Base-by-base conservation (phyloP, 495 filamentous ascomycete genomes). In the Penicillium soppii region DNA sequence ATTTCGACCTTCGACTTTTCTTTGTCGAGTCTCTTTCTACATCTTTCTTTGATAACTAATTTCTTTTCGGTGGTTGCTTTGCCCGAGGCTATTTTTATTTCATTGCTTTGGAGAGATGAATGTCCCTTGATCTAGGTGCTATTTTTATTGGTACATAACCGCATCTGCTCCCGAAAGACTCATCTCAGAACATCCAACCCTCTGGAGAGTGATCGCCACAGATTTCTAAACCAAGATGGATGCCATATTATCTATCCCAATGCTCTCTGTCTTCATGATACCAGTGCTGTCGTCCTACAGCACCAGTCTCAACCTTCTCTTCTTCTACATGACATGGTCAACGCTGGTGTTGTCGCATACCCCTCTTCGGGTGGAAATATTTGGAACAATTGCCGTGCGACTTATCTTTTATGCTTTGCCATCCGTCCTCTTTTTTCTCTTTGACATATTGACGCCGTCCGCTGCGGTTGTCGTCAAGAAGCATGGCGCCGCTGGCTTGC, bases 241-340 rank as follows among this genome's bases (percentile, higher is more conserved):
- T 58, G 68, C 82, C 13, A 62, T 91, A 32, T 69, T 94, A 43
- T 85, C 86, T 0, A 69, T 95, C 44, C 89, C 91, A 4, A 68
- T 90, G 22, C 67, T 89, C 20, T 87, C 84, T 8, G 65, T 79
- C 75, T 78, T 84, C 66, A 83, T 81, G 67, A 54, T 82, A 4
- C 80, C 81, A 3, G 67, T 74, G 39, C 63, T 80, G 20, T 71
- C 70, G 6, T 72, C 79, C 67, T 91, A 85, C 70, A 85, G 83
- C 38, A 91, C 90, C 3, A 89, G 82, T 10, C 72, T 96, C 50
- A 96, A 95, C 62, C 62, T 95, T 15, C 64, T 95, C 40, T 92
- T 95, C 72, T 96, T 97, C 72, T 92, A 90, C 66, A 82, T 83
- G 63, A 92, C 89, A 65, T 96, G 92, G 92, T 82, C 82, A 7